These are phyloP conservation scores for Trichoderma atroviride DNA, from an alignment of 2,329 filamentous ascomycete genomes.

Conservation along the genomic window DNA sequence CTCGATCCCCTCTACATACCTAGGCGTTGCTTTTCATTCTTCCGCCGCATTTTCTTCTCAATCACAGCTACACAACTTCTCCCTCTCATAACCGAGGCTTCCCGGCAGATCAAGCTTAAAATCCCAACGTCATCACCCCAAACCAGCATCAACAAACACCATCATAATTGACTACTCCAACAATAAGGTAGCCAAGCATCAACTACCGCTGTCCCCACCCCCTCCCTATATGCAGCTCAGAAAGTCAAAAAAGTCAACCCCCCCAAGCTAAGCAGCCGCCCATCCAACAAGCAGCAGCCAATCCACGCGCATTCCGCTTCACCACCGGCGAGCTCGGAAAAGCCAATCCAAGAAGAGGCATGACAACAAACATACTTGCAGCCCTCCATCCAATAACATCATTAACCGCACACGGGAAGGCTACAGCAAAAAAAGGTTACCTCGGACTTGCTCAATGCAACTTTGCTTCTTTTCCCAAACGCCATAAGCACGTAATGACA, in stretches of 20 bases:
- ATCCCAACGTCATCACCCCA: neutral
- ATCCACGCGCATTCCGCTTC: neutral
- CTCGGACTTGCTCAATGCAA: neutral
- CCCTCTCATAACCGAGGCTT: neutral
- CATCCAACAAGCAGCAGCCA: neutral
- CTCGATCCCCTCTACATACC: no score
- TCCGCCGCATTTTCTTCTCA: neutral
- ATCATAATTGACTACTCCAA: neutral
- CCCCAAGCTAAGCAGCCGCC: neutral
- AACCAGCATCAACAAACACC: neutral
- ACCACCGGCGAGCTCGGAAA: constrained; percentile 10
- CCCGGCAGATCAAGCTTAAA: neutral
- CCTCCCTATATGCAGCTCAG: neutral
- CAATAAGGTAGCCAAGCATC: neutral
- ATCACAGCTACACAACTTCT: neutral
- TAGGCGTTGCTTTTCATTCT: no score
- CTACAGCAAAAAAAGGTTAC: neutral
- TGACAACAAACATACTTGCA: neutral
- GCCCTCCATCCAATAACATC: neutral
- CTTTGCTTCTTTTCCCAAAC: neutral
- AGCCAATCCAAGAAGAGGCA: neutral
- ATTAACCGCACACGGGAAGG: neutral
- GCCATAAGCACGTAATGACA: constrained; percentile 16
- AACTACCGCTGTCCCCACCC: neutral
- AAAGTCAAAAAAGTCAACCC: neutral